Conservation (phyloP, 169 alveolate species). For the Amoebophrya sp. region DNA sequence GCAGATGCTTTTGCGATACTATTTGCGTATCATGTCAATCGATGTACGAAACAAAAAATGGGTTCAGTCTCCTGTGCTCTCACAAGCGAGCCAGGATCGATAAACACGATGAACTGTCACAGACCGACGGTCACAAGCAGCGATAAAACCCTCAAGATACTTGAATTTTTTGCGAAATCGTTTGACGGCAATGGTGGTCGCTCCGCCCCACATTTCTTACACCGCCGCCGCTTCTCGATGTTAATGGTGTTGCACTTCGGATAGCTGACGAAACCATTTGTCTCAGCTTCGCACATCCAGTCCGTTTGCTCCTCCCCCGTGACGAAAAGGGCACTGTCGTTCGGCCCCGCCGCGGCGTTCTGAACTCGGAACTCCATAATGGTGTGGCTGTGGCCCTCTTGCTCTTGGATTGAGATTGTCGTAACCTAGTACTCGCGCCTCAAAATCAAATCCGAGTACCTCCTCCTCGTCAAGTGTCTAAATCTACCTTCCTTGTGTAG, state of each 20-base stretch:
- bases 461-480: too few relatives aligned
- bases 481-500: too few relatives aligned
- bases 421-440: too few relatives aligned
- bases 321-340: too few relatives aligned
- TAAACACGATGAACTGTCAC: not conserved
- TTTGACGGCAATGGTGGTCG: not conserved
- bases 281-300: not conserved
- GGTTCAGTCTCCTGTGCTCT: not conserved
- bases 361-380: too few relatives aligned
- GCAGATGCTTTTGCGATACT: too few relatives aligned
- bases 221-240: not conserved
- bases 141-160: too few relatives aligned
- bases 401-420: too few relatives aligned
- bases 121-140: not conserved
- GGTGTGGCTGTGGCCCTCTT: too few relatives aligned
- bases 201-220: not conserved
- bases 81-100: not conserved
- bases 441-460: too few relatives aligned
- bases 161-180: not conserved
- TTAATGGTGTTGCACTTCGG: not conserved
- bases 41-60: not conserved
- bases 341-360: too few relatives aligned
- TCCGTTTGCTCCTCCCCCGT: too few relatives aligned
- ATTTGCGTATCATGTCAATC: not conserved
- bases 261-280: not conserved